Percentiles rank a stretch among this genome's conserved stretches.
Evolutionary conservation across 2,329 filamentous ascomycete genomes (phyloP).

Genomic region (Calcarisporium arbuscula): DNA sequence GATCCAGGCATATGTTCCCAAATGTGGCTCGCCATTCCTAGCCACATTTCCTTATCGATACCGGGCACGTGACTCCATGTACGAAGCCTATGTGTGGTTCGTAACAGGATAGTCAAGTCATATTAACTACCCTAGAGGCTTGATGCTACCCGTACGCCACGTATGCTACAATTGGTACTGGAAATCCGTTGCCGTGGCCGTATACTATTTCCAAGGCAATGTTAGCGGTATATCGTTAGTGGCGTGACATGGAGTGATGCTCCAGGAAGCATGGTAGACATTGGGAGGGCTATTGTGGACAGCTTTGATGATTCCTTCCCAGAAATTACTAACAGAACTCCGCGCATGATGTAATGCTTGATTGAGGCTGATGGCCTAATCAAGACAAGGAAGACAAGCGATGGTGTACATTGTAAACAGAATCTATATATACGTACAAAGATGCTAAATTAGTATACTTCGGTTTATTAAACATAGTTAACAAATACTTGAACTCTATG

Average conservation of each 20-base stretch:
- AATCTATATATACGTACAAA: no score
- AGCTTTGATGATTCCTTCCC: no score
- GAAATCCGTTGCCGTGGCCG: slow-evolving; percentile 33
- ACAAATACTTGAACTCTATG: no score
- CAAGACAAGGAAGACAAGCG: no score
- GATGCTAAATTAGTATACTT: no score
- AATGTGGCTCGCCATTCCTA: no score
- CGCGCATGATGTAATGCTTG: no score
- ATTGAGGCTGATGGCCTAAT: no score
- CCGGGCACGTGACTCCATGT: slow-evolving; percentile 33
- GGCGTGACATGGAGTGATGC: slow-evolving; percentile 38
- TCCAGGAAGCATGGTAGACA: slow-evolving; percentile 36
- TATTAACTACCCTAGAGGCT: slow-evolving; percentile 21
- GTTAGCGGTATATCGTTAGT: slow-evolving; percentile 37
- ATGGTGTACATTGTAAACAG: no score
- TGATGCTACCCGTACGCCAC: slow-evolving; percentile 27
- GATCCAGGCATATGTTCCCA: no score
- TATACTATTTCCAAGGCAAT: slow-evolving; percentile 39
- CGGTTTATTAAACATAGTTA: no score
- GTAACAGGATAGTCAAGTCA: slow-evolving; percentile 24
- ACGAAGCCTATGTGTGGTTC: slow-evolving; percentile 24
- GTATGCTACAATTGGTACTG: slow-evolving; percentile 33
- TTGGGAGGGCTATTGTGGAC: slow-evolving; percentile 36
- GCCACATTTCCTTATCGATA: slow-evolving; percentile 29
- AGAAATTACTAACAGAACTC: no score